Evolutionary conservation across 805 yeast species (phyloP), one percentile per base, ranked within the genome.

Genomic region (Pichia thaimueangensis): DNA sequence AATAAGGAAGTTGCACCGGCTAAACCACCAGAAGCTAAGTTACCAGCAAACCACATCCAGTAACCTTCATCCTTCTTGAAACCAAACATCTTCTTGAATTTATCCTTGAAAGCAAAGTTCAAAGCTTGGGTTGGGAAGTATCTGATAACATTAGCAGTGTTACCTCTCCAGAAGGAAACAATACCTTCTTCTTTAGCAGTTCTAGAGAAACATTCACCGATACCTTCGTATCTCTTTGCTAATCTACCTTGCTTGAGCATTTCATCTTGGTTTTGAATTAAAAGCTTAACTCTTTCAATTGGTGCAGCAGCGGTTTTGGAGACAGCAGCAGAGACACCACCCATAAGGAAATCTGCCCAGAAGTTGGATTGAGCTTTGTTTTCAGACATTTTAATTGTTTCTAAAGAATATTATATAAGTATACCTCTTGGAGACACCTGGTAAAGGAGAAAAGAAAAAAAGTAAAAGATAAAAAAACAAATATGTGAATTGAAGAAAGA

Each of bases 101-200:
- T 85, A 71, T 89, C 97, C 79, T 88, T 89, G 91, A 88, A 89
- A 64, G 97, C 97, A 64, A 88, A 89, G 84, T 88, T 88, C 68
- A 88, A 80, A 62, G 97, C 97, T 76, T 88, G 97, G 70, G 97
- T 89, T 71, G 97, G 97, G 95, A 88, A 88, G 82, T 89, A 88
- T 79, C 97, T 86, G 76, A 88, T 82, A 68, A 88, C 97, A 74
- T 88, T 88, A 64, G 97, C 97, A 56, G 96, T 89, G 89, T 88
- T 88, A 80, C 97, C 97, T 84, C 96, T 84, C 97, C 97, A 88
- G 91, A 88, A 87, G 53, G 97, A 73, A 56, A 72, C 76, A 53
- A 85, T 63, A 81, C 97, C 97, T 77, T 88, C 97, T 58, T 83
- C 86, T 59, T 85, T 83, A 55, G 89, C 83, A 58, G 97, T 89